Evolutionary conservation across 257 asterid genomes (phyloP), one percentile per base, ranked within the genome.

Genomic region (Leonotis leonurus): DNA sequence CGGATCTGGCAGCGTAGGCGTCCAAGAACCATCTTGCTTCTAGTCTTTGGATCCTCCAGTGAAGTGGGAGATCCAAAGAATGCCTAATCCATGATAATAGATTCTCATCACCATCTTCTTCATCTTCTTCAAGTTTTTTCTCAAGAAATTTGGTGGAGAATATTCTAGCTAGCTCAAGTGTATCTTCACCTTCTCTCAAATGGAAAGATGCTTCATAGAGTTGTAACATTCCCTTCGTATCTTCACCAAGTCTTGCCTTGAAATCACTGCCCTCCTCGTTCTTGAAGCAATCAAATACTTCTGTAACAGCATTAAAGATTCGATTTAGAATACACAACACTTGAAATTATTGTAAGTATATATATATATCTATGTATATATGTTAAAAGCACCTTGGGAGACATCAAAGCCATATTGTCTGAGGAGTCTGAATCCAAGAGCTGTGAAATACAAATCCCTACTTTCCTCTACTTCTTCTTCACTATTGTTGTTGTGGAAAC

Each of bases 121-220:
- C 33, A 12, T 9, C 6, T 18, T 29, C 32, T 13, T 53, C 51
- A 27, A 71, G 21, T 6, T 46, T 49, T 21, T 65, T 8, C 35
- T 43, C 43, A 0, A 76, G 53, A 60, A 18, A 46, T 13, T 40
- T 6, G 13, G 46, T 67, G 6, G 78, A 36, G 6, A 68, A 71
- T 11, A 18, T 18, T 36, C 37, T 44, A 2, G 67, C 78, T 20
- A 6, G 22, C 22, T 63, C 81, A 33, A 76, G 22, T 17, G 67
- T 62, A 17, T 55, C 50, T 26, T 76, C 81, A 26, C 57, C 72
- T 24, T 68, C 66, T 22, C 35, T 45, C 39, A 56, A 27, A 2
- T 67, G 55, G 45, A 61, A 72, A 50, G 81, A 56, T 20, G 78
- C 77, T 57, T 76, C 77, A n/a, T 76, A 76, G 5, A 76, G 51